A percentile compares a stretch with the other conserved stretches of the same genome.
These are phyloP conservation scores for Aspergillus campestris DNA, from an alignment of 495 filamentous ascomycete species.

Conservation along the genomic window DNA sequence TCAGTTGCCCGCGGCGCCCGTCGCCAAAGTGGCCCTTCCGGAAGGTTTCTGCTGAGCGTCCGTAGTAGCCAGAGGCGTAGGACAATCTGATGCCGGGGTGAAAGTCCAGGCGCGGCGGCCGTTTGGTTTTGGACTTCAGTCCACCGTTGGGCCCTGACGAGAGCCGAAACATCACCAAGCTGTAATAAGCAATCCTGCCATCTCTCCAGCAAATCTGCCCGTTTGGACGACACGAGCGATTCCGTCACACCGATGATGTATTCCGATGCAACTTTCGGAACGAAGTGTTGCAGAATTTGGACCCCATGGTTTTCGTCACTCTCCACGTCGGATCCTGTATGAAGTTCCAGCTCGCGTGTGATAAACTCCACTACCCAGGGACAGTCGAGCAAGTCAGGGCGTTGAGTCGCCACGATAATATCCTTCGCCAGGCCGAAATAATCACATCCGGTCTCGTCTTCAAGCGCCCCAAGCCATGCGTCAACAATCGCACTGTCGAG, in stretches of 20 bases:
- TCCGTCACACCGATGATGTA: constrained; percentile 31
- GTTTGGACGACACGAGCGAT: constrained; percentile 12
- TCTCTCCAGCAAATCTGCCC: constrained; percentile 14
- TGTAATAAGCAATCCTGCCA: constrained; percentile 26
- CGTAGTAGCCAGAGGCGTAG: constrained; percentile 32
- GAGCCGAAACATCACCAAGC: constrained; percentile 10
- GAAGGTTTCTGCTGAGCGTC: constrained; percentile 17
- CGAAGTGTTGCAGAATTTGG: constrained; percentile 15
- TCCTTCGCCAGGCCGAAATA: constrained; percentile 23
- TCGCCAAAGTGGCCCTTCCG: constrained; percentile 15
- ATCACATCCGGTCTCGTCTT: constrained; percentile 2
- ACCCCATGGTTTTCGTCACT: constrained; percentile 6
- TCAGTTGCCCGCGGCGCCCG: constrained; percentile 14
- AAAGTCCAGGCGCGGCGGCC: background rate
- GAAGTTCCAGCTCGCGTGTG: constrained; percentile 16
- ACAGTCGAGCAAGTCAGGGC: constrained; percentile 3
- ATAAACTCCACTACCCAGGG: constrained; percentile 24
- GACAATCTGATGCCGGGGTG: constrained; percentile 21
- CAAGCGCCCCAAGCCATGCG: constrained; percentile 25
- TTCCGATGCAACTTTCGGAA: constrained; percentile 16
- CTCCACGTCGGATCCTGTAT: background rate
- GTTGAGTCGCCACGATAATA: constrained; percentile 23
- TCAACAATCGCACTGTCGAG: constrained; percentile 21
- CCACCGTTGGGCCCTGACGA: constrained; percentile 23
- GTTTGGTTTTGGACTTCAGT: constrained; percentile 6